Conservation (phyloP, 352 stramenopile species). For the Phytopythium chamaehyphon region DNA sequence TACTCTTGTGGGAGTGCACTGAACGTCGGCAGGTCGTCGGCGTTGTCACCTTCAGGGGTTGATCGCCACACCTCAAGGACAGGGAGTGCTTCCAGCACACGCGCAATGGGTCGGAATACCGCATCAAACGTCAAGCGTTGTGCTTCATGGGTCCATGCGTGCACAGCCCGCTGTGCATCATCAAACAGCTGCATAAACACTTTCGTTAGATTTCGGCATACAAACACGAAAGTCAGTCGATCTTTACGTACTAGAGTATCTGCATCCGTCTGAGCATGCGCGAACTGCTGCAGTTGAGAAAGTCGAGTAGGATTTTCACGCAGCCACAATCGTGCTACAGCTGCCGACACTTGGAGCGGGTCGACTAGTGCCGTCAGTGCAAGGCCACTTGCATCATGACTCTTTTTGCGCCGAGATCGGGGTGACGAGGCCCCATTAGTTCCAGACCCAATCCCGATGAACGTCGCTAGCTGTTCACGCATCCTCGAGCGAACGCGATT, state of each 20-base stretch:
- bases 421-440: conserved; percentile 20
- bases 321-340: conserved; percentile 45
- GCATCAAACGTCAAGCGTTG: conserved; percentile 75
- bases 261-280: conserved; percentile 31
- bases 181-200: conserved; percentile 34
- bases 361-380: conserved; percentile 31
- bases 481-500: conserved; percentile 45
- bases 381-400: conserved; percentile 12
- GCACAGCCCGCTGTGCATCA: conserved; percentile 36
- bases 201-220: neutral
- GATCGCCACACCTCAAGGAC: conserved; percentile 30
- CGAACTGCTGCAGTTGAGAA: conserved; percentile 48
- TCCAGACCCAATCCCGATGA: conserved; percentile 17
- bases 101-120: conserved; percentile 58
- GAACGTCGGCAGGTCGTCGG: conserved; percentile 58
- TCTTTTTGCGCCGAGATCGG: conserved; percentile 23
- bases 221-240: neutral
- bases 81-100: conserved; percentile 41
- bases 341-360: conserved; percentile 30
- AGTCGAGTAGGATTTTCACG: conserved; percentile 34
- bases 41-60: neutral
- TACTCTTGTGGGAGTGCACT: conserved; percentile 82
- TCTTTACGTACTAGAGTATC: neutral
- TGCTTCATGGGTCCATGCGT: conserved; percentile 42
- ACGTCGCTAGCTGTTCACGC: conserved; percentile 47